These are phyloP conservation scores for Pichia rugopelliculosa DNA, from an alignment of 805 yeast species.

Conservation along the genomic window DNA sequence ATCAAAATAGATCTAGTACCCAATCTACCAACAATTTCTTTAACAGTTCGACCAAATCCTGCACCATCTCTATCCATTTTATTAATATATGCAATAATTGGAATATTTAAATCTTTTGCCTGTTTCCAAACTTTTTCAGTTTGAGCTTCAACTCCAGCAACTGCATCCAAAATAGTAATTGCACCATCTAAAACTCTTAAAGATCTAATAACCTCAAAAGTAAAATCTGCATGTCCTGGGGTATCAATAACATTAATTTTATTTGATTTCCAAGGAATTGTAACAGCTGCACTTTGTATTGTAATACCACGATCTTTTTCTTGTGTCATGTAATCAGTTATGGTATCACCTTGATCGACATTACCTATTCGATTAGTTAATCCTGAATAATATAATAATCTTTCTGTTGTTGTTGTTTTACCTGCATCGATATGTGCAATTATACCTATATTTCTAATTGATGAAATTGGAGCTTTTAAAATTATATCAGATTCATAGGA, in stretches of 20 bases:
- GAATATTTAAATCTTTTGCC: slow-evolving; percentile 59
- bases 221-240: slow-evolving; percentile 97
- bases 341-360: slow-evolving; percentile 95
- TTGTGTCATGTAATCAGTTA: slow-evolving; percentile 84
- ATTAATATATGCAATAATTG: slow-evolving; percentile 74
- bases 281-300: slow-evolving; percentile 92
- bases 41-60: slow-evolving; percentile 84
- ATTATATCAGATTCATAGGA: slow-evolving; percentile 15
- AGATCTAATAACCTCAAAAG: slow-evolving; percentile 87
- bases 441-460: slow-evolving; percentile 82
- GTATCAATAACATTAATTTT: slow-evolving; percentile 88
- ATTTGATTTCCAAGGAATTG: slow-evolving; percentile 71
- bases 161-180: slow-evolving; percentile 87
- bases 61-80: slow-evolving; percentile 98
- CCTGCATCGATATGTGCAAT: slow-evolving; percentile 99
- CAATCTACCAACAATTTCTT: slow-evolving; percentile 70
- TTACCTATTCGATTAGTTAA: slow-evolving; percentile 75
- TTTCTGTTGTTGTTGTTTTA: slow-evolving; percentile 93
- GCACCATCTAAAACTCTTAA: slow-evolving; percentile 91
- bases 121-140: slow-evolving; percentile 97
- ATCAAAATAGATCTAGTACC: slow-evolving; percentile 66
- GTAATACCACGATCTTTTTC: slow-evolving; percentile 93
- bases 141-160: slow-evolving; percentile 97
- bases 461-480: slow-evolving; percentile 21
- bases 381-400: slow-evolving; percentile 89